phyloP scores from a whole-genome alignment of 2,329 filamentous ascomycete genomes.

The Paecilomyces fulvus region DNA sequence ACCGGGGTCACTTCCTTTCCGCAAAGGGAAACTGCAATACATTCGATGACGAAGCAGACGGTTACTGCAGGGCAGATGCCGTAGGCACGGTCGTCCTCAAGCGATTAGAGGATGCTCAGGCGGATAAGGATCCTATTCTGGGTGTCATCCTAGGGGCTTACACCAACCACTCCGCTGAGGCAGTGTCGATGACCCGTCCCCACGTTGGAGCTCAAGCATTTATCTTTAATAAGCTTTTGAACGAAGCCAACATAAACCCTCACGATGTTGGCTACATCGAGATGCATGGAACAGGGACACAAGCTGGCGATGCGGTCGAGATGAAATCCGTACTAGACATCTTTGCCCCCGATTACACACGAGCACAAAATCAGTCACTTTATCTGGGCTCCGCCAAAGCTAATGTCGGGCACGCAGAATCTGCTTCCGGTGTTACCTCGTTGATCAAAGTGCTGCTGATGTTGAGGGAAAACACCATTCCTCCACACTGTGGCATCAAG shows the following conservation, averaged over 20 bases:
- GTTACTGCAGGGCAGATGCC: conserved; percentile 48
- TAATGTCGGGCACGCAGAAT: conserved; percentile 39
- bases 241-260: conserved; percentile 27
- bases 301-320: conserved; percentile 32
- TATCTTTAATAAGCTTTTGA: conserved; percentile 31
- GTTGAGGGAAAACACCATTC: conserved; percentile 55
- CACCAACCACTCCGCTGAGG: conserved; percentile 42
- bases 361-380: conserved; percentile 23
- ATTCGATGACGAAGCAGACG: conserved; percentile 43
- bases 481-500: conserved; percentile 61
- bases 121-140: conserved; percentile 38
- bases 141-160: conserved; percentile 36
- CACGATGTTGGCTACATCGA: conserved; percentile 30
- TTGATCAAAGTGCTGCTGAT: conserved; percentile 59
- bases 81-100: conserved; percentile 45
- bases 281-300: conserved; percentile 36
- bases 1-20: conserved; percentile 38
- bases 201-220: conserved; percentile 30
- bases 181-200: conserved; percentile 36
- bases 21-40: conserved; percentile 39
- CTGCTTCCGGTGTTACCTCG: conserved; percentile 24
- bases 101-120: conserved; percentile 40
- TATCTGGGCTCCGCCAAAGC: conserved; percentile 27
- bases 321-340: conserved; percentile 27
- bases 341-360: conserved; percentile 23